Evolutionary conservation across 2,329 filamentous ascomycete genomes (phyloP).

Genomic region (Exserohilum turcica): DNA sequence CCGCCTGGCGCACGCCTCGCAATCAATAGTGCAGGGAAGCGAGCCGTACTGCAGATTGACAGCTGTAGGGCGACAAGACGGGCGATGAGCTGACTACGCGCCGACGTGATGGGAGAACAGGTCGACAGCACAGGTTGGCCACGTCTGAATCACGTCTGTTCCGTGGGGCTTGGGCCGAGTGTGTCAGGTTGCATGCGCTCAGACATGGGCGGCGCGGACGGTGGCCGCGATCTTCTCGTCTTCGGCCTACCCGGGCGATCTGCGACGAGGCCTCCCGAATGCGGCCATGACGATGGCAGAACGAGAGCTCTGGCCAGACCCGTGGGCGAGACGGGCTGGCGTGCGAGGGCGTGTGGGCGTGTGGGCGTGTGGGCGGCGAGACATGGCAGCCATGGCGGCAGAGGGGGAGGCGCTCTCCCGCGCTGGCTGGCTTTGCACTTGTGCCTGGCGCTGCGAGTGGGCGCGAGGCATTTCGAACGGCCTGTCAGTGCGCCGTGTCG

Average conservation of each 20-base stretch:
- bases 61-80: constrained; percentile 42
- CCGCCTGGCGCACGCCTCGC: constrained; percentile 35
- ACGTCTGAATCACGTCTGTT: constrained; percentile 10
- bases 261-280: constrained; percentile 35
- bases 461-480: constrained; percentile 10
- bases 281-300: constrained; percentile 33
- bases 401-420: not conserved
- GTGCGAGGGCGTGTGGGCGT: not conserved
- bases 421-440: not conserved
- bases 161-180: constrained; percentile 21
- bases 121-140: constrained; percentile 19
- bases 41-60: constrained; percentile 31
- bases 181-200: constrained; percentile 33
- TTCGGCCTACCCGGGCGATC: constrained; percentile 41
- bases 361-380: constrained; percentile 1
- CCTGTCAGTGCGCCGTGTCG: constrained; percentile 13
- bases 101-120: constrained; percentile 15
- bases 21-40: constrained; percentile 29
- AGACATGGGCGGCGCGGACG: constrained; percentile 37
- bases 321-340: not conserved
- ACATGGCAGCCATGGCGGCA: not conserved
- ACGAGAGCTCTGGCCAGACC: constrained; percentile 7
- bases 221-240: constrained; percentile 34
- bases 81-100: constrained; percentile 16
- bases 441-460: too few relatives aligned